Base-by-base conservation (phyloP, 2,329 filamentous ascomycete species). In the Phialocephala subalpina region DNA sequence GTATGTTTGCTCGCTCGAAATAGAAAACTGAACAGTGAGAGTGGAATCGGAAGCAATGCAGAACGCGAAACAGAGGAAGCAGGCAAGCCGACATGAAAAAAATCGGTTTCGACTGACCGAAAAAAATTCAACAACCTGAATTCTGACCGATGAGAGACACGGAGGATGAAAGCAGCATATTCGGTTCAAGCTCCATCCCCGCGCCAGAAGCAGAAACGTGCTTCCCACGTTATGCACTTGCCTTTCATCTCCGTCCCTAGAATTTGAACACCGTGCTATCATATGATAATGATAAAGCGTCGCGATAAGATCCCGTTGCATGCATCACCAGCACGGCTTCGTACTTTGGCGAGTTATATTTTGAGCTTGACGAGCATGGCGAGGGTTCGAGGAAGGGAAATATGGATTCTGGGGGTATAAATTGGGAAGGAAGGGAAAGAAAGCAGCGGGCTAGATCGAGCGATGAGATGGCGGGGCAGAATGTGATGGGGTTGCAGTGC, bases 231-330 rank as follows among this genome's bases (percentile, higher is more conserved):
- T 11, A 40, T 40, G 40, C 40, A 18, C 40, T 5, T 33, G 29
- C 29, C 29, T 33, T 42, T 42, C 38, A 42, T 42, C 45, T 27
- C 20, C 45, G 20, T 49, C 20, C 20, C 12, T 20, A 16, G 14
- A 16, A 42, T 16, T 6, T 5, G 12, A 18, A 16, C 12, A 33
- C 29, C 29, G 29, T 33, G 29, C 29, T 33, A 33, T 33, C 29
- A 33, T 33, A 42, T 42, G 38, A 42, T 42, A 42, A 42, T 42
- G 38, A 42, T 42, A 42, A 42, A 20, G 45, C 20, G 12, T 12
- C 20, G 7, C 11, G 45, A 49, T 49, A 49, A 22, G 45, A 49
- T 49, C n/a, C 45, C n/a, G 45, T 14, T 49, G 45, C 45, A 49
- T 9, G 20, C 45, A 49, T 12, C n/a, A n/a, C n/a, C n/a, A n/a